Conservation (phyloP, 2,329 filamentous ascomycete species). For the Ciborinia camelliae region DNA sequence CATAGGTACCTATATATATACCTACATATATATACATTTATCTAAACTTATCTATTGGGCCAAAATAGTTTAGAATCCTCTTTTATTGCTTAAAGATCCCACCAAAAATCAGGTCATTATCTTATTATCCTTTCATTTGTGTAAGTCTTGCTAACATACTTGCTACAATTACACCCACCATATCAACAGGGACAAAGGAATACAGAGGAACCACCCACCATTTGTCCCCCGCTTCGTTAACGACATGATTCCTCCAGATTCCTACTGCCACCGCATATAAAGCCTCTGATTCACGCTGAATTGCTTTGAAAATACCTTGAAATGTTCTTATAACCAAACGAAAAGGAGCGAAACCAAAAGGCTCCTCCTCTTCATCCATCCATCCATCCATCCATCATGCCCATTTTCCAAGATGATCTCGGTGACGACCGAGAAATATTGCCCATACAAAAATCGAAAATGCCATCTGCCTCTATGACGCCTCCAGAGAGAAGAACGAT, state of each 20-base stretch:
- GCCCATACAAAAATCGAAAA: constrained; percentile 25
- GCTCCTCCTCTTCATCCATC: constrained; percentile 19
- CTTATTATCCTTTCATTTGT: not conserved
- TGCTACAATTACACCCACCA: constrained; percentile 12
- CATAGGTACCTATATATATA: not conserved
- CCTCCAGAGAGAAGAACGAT: constrained; percentile 26
- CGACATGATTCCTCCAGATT: constrained; percentile 6
- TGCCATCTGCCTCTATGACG: constrained; percentile 28
- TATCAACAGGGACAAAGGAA: constrained; percentile 16
- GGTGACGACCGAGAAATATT: constrained; percentile 36
- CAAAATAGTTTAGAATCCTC: not conserved
- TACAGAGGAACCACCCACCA: constrained; percentile 2
- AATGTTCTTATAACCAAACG: constrained; percentile 16
- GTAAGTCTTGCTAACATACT: constrained; percentile 10
- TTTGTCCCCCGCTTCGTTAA: constrained; percentile 3
- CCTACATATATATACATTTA: not conserved
- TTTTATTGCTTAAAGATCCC: not conserved
- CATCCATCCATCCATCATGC: constrained; percentile 44
- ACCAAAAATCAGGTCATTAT: not conserved
- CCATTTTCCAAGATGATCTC: constrained; percentile 55
- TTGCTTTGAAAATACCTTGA: not conserved
- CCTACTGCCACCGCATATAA: not conserved
- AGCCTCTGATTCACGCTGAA: not conserved
- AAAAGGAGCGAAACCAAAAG: constrained; percentile 15
- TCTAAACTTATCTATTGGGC: not conserved